These are phyloP conservation scores for Zygosaccharomyces gambellarensis DNA, from an alignment of 805 yeast genomes.

Conservation along the genomic window DNA sequence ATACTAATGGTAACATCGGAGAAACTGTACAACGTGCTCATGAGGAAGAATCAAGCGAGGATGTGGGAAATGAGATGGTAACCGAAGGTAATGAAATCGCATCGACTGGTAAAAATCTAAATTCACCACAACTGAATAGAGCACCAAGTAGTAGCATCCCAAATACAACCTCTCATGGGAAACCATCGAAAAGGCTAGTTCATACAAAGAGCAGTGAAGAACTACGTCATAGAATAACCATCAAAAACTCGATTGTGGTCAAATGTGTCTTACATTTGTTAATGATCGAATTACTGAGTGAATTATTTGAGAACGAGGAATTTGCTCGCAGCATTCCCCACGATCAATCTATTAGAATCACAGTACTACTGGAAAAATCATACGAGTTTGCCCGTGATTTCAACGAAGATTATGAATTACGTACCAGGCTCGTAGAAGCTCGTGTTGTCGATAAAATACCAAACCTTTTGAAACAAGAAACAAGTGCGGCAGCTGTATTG, in stretches of 20 bases:
- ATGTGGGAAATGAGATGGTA: slow-evolving; percentile 35
- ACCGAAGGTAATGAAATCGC: slow-evolving; percentile 14
- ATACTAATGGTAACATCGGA: slow-evolving; percentile 33
- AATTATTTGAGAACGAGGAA: slow-evolving; percentile 63
- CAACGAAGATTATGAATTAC: slow-evolving; percentile 80
- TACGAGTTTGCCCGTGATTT: slow-evolving; percentile 81
- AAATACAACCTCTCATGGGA: background rate
- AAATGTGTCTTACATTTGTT: slow-evolving; percentile 87
- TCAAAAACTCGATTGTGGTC: slow-evolving; percentile 74
- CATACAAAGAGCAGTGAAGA: slow-evolving; percentile 35
- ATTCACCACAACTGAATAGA: background rate
- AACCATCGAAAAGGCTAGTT: slow-evolving; percentile 18
- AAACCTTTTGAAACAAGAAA: slow-evolving; percentile 85
- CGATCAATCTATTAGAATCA: slow-evolving; percentile 52
- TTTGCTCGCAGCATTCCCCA: slow-evolving; percentile 71
- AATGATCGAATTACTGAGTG: slow-evolving; percentile 82
- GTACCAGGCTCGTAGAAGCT: slow-evolving; percentile 86
- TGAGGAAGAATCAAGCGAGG: slow-evolving; percentile 34
- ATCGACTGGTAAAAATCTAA: background rate
- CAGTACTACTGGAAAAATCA: slow-evolving; percentile 58
- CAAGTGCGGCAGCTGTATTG: slow-evolving; percentile 82
- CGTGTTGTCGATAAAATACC: slow-evolving; percentile 92
- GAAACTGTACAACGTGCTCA: slow-evolving; percentile 33
- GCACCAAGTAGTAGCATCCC: background rate
- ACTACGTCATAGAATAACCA: slow-evolving; percentile 42